Evolutionary conservation across 768 basidiomycete species (phyloP), one percentile per base, ranked within the genome.

Genomic region (Termitomyces sp.): DNA sequence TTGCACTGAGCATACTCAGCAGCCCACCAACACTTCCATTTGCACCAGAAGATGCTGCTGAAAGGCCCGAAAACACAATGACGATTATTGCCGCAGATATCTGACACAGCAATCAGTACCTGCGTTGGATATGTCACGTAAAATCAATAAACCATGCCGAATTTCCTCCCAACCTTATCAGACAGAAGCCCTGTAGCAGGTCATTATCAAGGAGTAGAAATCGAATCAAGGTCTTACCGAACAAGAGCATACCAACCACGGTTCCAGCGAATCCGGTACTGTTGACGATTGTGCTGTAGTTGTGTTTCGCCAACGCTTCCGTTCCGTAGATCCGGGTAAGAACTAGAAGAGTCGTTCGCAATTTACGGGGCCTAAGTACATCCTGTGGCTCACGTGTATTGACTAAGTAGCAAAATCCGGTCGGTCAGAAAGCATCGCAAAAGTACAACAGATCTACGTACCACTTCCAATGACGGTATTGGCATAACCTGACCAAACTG

Each of bases 151-250:
- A 87, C 85, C 91, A 94, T 94, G 60, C 91, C 91, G 59, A 85
- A 86, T 64, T 93, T 94, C 45, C 86, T 79, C 7, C 93, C 91
- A 56, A 93, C 62, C 68, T 89, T 90, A 68, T 94, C 93, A 12
- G 88, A 88, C 55, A 93, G 73, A 65, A 82, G 90, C 13, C 79
- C 78, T 76, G 22, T 13, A 44, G 36, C 16, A 25, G 9, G 25
- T 7, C 1, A 10, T 27, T 13, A n/a, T 15, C 38, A 5, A 33
- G 3, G n/a, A 43, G n/a, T n/a, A 22, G 22, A 10, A 20, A 20
- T 4, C 18, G 13, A n/a, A n/a, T n/a, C 32, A 18, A 20, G 58
- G 20, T 16, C 65, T 32, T 54, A 68, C 89, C 89, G 62, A 93
- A 92, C 44, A 67, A 58, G 27, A 93, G 69, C 89, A 91, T 91